A percentile compares a stretch with the other conserved stretches of the same genome.
Conservation (phyloP, 2,329 filamentous ascomycete genomes). For the Echinosphaeria canescens region DNA sequence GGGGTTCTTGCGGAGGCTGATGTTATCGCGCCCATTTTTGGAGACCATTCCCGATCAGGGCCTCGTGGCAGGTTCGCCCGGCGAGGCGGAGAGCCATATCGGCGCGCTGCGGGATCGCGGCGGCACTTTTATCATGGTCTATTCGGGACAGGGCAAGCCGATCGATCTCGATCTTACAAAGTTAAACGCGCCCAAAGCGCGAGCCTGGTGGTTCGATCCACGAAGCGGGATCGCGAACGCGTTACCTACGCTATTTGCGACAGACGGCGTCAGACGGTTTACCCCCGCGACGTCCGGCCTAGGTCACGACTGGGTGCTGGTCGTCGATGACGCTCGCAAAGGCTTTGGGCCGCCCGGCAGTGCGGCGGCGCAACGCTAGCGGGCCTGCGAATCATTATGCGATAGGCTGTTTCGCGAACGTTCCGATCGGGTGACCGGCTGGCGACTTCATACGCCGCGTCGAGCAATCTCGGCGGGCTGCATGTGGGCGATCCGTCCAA, state of each 20-base stretch:
- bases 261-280: constrained; percentile 2
- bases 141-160: constrained; percentile 4
- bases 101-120: constrained; percentile 4
- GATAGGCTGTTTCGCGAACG: too few species aligned
- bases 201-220: constrained; percentile 5
- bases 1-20: neutral
- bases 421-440: too few species aligned
- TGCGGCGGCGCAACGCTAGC: too few species aligned
- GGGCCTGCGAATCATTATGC: too few species aligned
- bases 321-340: too few species aligned
- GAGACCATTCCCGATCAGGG: too few species aligned
- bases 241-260: constrained; percentile 4
- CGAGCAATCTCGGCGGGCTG: too few species aligned
- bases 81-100: constrained; percentile 4
- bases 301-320: constrained; percentile 5
- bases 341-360: too few species aligned
- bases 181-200: constrained; percentile 2
- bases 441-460: too few species aligned
- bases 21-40: constrained; percentile 1
- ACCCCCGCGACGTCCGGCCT: constrained; percentile 2
- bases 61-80: too few species aligned
- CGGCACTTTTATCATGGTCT: constrained; percentile 6
- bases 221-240: constrained; percentile 2
- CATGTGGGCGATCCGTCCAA: too few species aligned
- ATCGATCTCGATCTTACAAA: constrained; percentile 4